These are phyloP conservation scores for Euclidium syriacum DNA, from an alignment of 345 rosid genomes.

Conservation along the genomic window DNA sequence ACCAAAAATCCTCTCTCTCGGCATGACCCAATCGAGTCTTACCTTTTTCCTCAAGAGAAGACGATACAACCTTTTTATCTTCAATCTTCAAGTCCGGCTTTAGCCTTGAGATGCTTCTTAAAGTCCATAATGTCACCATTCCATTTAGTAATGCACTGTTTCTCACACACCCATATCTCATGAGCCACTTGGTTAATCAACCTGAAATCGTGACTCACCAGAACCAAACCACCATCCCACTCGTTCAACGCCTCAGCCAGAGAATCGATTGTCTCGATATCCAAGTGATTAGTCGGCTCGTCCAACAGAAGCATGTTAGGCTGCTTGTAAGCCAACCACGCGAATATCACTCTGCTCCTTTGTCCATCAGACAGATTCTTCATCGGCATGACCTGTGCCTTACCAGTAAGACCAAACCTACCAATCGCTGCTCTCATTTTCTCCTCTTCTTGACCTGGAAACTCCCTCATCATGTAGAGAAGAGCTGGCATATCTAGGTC, in stretches of 20 bases:
- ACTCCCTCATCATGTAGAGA: slow-evolving; percentile 76
- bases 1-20: slow-evolving; percentile 16
- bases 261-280: slow-evolving; percentile 94
- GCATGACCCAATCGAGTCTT: slow-evolving; percentile 6
- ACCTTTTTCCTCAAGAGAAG: not conserved
- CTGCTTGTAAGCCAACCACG: slow-evolving; percentile 93
- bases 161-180: slow-evolving; percentile 88
- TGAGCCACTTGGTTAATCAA: slow-evolving; percentile 81
- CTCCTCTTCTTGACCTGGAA: slow-evolving; percentile 94
- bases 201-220: slow-evolving; percentile 91
- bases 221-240: slow-evolving; percentile 86
- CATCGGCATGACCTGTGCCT: slow-evolving; percentile 98
- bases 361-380: slow-evolving; percentile 96
- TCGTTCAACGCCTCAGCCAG: slow-evolving; percentile 82
- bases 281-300: slow-evolving; percentile 97
- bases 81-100: slow-evolving; percentile 55
- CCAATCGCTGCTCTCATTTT: slow-evolving; percentile 94
- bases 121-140: slow-evolving; percentile 84
- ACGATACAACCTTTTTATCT: not conserved
- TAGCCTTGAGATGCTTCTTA: slow-evolving; percentile 63
- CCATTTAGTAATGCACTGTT: slow-evolving; percentile 67
- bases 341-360: slow-evolving; percentile 91
- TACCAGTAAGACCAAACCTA: slow-evolving; percentile 82
- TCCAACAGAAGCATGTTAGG: slow-evolving; percentile 90
- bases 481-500: slow-evolving; percentile 84